phyloP scores from a whole-genome alignment of 23 red algal genomes.

The Gracilaria caudata region DNA sequence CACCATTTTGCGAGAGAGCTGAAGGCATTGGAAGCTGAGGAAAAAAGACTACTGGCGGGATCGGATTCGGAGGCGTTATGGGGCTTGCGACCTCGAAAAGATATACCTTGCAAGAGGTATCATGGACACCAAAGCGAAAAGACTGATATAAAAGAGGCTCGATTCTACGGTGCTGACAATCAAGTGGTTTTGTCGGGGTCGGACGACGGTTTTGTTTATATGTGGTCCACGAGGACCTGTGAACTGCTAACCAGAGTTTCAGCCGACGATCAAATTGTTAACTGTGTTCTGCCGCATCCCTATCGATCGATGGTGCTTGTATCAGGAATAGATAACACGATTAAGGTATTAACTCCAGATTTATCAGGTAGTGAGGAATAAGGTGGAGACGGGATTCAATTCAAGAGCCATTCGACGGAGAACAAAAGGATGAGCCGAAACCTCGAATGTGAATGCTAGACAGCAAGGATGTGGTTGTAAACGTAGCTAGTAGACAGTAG shows the following conservation, averaged over 20 bases:
- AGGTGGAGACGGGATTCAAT: background rate
- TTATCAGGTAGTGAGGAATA: background rate
- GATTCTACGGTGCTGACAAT: conserved; percentile 53
- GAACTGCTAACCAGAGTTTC: conserved; percentile 49
- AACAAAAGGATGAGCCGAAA: background rate
- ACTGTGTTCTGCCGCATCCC: conserved; percentile 63
- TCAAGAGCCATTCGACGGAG: background rate
- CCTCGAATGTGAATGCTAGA: background rate
- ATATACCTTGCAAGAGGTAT: conserved; percentile 18
- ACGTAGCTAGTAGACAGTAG: background rate
- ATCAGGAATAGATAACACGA: conserved; percentile 55
- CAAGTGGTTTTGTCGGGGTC: conserved; percentile 67
- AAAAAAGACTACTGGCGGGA: conserved; percentile 5
- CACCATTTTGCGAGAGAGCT: conserved; percentile 20
- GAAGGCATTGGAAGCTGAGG: conserved; percentile 26
- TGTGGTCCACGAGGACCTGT: conserved; percentile 49
- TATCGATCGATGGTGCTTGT: conserved; percentile 39
- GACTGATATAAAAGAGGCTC: conserved; percentile 70
- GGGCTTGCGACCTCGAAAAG: conserved; percentile 3
- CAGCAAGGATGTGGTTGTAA: background rate
- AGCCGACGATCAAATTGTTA: conserved; percentile 68
- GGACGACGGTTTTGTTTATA: conserved; percentile 64
- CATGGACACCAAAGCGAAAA: conserved; percentile 45
- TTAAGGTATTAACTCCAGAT: conserved; percentile 48
- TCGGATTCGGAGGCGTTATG: conserved; percentile 5